Conservation (phyloP, 2,329 filamentous ascomycete genomes). For the Akanthomyces dipterigenus region DNA sequence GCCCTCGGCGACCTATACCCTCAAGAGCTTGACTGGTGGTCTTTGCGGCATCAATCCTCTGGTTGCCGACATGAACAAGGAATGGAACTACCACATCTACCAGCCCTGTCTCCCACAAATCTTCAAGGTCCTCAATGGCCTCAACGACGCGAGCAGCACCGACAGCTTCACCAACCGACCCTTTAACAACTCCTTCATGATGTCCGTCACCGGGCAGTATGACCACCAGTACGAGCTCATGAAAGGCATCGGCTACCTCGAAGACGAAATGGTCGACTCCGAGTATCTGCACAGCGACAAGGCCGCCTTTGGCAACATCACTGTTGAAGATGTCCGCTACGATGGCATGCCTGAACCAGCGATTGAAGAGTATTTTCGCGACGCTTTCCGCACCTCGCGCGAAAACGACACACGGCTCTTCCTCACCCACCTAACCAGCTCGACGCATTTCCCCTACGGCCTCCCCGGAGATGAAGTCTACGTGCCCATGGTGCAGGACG, state of each 20-base stretch:
- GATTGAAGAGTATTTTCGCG: slow-evolving; percentile 27
- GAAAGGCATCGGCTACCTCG: slow-evolving; percentile 23
- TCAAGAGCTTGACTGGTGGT: slow-evolving; percentile 36
- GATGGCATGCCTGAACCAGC: slow-evolving; percentile 27
- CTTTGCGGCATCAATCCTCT: slow-evolving; percentile 35
- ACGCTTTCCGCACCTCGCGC: slow-evolving; percentile 23
- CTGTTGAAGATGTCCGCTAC: slow-evolving; percentile 26
- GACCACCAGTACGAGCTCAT: slow-evolving; percentile 28
- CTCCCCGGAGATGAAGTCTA: slow-evolving; percentile 23
- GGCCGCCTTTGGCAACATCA: slow-evolving; percentile 24
- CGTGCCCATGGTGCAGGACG: slow-evolving; percentile 17
- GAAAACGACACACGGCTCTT: slow-evolving; percentile 26
- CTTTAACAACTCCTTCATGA: slow-evolving; percentile 28
- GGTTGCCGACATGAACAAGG: slow-evolving; percentile 35
- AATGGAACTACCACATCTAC: slow-evolving; percentile 35
- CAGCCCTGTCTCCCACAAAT: slow-evolving; percentile 38
- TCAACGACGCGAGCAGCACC: slow-evolving; percentile 9
- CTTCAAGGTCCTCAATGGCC: slow-evolving; percentile 26
- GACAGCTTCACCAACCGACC: slow-evolving; percentile 19
- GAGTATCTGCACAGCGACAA: slow-evolving; percentile 24
- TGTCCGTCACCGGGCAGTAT: slow-evolving; percentile 27
- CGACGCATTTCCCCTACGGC: slow-evolving; percentile 27
- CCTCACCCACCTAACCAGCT: slow-evolving; percentile 29
- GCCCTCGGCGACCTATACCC: slow-evolving; percentile 36
- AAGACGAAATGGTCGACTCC: slow-evolving; percentile 20